Base-by-base conservation (phyloP, 192 early-diverging fungal genomes). In the Podila epicladia region DNA sequence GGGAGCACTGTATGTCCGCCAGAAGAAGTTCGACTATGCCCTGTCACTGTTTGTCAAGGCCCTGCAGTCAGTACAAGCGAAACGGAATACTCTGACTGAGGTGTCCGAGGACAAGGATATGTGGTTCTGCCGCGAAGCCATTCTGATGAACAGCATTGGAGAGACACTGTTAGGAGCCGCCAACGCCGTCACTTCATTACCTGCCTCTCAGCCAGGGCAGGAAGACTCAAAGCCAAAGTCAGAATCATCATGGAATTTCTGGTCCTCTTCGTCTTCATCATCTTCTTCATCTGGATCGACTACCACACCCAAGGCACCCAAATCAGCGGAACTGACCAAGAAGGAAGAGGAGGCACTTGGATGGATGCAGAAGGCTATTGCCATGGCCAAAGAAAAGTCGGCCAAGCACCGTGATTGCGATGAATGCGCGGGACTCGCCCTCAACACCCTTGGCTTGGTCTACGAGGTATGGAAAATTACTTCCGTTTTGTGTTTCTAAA, bases 281-380 rank as follows among this genome's bases (percentile, higher is more conserved):
- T 59, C 67, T 0, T 59, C 67, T 4, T 33, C 50, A 24, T 28
- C 19, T 37, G 20, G 37, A 20, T 31, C 68, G 24, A n/a, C 50
- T 37, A 55, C 62, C 15, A 4, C 9, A 64, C 1, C 29, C 33
- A 19, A 19, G 1, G 3, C 48, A 19, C 9, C 35, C 15, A 22
- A 49, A 50, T 60, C 69, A 17, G 20, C 41, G 26, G 65, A 79
- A 2, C 65, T 72, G 48, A 32, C 5, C n/a, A 65, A 80, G 17
- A 85, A 88, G 61, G 29, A 75, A 24, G 85, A 90, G 19, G 87
- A 87, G 26, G 87, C 87, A 4, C 53, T 90, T 37, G 89, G 89
- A 4, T 90, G 89, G 89, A 74, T 87, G 57, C 89, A 90, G 32
- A 78, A 82, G 64, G 76, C 87, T 4, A 71, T 90, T 32, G 65